phyloP scores from a whole-genome alignment of 768 basidiomycete genomes.

The Lactarius trivialis region DNA sequence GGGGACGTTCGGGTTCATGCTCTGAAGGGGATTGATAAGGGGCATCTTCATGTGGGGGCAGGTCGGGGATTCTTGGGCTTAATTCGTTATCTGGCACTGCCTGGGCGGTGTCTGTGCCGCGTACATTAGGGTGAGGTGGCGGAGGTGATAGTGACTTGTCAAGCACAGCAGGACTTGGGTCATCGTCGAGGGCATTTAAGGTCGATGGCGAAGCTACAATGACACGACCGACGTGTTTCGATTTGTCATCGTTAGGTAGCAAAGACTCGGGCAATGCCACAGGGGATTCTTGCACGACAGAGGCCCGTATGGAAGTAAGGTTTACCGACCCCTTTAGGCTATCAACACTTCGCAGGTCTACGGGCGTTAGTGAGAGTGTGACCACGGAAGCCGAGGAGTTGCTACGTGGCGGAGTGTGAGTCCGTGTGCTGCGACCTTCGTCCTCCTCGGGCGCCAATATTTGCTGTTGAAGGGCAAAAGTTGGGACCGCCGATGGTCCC shows the following conservation, averaged over 20 bases:
- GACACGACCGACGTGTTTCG: background rate
- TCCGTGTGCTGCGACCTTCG: background rate
- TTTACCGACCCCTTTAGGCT: background rate
- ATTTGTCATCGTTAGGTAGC: conserved; percentile 5
- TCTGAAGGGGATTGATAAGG: background rate
- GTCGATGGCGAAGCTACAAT: background rate
- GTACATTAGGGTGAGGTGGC: background rate
- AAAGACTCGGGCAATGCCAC: background rate
- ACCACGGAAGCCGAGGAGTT: background rate
- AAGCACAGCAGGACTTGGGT: background rate
- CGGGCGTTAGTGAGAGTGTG: background rate
- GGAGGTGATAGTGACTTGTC: background rate
- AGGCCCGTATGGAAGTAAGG: background rate
- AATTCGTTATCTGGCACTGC: background rate
- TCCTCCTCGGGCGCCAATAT: background rate
- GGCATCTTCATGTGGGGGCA: conserved; percentile 1
- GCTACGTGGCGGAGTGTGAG: background rate
- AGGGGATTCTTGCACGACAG: background rate
- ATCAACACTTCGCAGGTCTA: background rate
- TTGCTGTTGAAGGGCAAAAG: background rate
- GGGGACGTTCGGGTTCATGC: background rate
- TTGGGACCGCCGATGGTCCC: background rate
- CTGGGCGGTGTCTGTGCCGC: background rate
- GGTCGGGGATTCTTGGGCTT: background rate
- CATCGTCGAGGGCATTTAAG: background rate